Percentiles rank a stretch among this genome's conserved stretches.
Conservation (phyloP, 495 filamentous ascomycete genomes). For the Annulohypoxylon nitens region DNA sequence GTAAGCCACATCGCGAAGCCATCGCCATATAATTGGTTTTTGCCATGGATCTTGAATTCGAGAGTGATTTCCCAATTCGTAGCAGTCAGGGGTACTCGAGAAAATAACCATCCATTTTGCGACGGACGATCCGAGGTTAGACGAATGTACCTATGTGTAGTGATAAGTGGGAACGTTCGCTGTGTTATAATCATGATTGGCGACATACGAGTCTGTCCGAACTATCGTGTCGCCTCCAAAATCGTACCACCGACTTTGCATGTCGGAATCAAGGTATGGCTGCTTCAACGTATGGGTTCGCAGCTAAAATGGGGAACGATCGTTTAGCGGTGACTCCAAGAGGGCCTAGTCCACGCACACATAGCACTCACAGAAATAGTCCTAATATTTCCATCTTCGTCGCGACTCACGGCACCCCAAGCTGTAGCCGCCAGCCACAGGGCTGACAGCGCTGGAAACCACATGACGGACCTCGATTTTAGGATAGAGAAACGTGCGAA, state of each 20-base stretch:
- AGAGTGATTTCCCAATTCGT: slow-evolving; percentile 99
- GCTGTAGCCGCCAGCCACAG: slow-evolving; percentile 68
- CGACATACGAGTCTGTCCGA: slow-evolving; percentile 85
- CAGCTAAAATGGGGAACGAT: slow-evolving; percentile 74
- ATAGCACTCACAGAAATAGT: slow-evolving; percentile 66
- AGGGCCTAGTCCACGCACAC: slow-evolving; percentile 31
- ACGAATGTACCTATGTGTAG: slow-evolving; percentile 81
- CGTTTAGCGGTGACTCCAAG: slow-evolving; percentile 68
- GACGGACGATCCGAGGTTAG: slow-evolving; percentile 91
- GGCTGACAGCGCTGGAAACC: slow-evolving; percentile 64
- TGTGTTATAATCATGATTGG: slow-evolving; percentile 8
- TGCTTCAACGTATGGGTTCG: slow-evolving; percentile 59
- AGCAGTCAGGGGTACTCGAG: slow-evolving; percentile 91
- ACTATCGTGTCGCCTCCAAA: slow-evolving; percentile 97
- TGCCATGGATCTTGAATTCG: slow-evolving; percentile 90
- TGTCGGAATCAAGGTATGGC: slow-evolving; percentile 98
- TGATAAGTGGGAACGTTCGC: slow-evolving; percentile 19
- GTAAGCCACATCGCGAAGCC: slow-evolving; percentile 99
- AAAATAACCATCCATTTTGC: slow-evolving; percentile 93
- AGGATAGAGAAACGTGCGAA: neutral
- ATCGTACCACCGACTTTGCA: slow-evolving; percentile 99
- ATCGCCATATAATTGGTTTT: slow-evolving; percentile 86
- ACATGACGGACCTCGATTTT: slow-evolving; percentile 54
- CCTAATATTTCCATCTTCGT: slow-evolving; percentile 64
- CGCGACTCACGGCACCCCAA: slow-evolving; percentile 57